Base-by-base conservation (phyloP, 2,329 filamentous ascomycete genomes). In the Alternaria ethzedia region DNA sequence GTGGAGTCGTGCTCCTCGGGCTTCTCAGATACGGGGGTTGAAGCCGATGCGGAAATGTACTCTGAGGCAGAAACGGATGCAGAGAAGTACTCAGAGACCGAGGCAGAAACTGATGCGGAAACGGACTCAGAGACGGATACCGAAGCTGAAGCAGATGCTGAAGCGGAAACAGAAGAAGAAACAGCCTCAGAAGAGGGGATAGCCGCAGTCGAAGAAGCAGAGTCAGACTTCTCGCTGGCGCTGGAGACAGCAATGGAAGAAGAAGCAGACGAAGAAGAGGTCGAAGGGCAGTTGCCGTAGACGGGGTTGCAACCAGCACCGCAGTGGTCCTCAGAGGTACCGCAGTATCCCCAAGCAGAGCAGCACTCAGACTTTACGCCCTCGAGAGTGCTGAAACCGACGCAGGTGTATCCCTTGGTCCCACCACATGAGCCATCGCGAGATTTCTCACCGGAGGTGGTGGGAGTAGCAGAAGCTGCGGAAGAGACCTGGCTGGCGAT, bases 301-400 rank as follows among this genome's bases (percentile, higher is more conserved):
- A 55, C 20, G 12, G 70, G 61, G 63, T 79, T 74, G 65, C 76
- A 79, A 13, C 72, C 72, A 26, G 68, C 64, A 21, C 69, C 68
- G 57, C 76, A 78, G 61, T 77, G 67, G 26, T 69, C 75, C 28
- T 60, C 54, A 5, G 71, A 69, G n/a, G 66, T 57, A 49, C 77
- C 75, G 54, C 83, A 85, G 65, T 72, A 79, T 23, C 82, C 82
- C 59, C 76, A 79, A 57, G 71, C 71, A 21, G 80, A 83, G 75
- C 83, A 85, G 75, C 83, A 84, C 61, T 79, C 70, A 5, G 82
- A 81, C 60, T 79, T 80, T 8, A 67, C 59, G 49, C 59, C 59
- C 10, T 68, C 59, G 20, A 61, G 59, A 10, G 57, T 59, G 32
- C 46, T 47, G 65, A 70, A 75, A 21, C 72, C 69, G 36, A 64